These are phyloP conservation scores for Colletotrichum lentis DNA, from an alignment of 2,329 filamentous ascomycete species.

Conservation along the genomic window DNA sequence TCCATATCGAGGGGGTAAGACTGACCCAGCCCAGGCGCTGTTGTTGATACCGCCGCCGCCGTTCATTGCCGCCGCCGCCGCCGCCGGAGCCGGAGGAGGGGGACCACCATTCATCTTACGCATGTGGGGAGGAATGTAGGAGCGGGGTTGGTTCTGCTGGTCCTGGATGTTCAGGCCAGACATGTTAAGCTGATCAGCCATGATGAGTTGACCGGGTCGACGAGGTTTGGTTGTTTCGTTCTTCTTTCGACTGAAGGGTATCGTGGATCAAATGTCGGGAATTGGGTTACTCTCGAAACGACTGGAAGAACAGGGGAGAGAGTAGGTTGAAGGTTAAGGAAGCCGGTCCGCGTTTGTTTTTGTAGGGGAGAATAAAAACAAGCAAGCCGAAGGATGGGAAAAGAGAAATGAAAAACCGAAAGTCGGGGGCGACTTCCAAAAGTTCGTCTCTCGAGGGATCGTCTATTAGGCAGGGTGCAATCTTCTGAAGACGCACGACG, in stretches of 20 bases:
- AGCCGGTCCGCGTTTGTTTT: conserved; percentile 35
- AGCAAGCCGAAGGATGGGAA: conserved; percentile 37
- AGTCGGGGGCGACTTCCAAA: conserved; percentile 42
- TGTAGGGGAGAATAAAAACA: conserved; percentile 30
- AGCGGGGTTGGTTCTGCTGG: conserved; percentile 61
- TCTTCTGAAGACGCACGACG: conserved; percentile 37
- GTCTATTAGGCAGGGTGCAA: conserved; percentile 43
- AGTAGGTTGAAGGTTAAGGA: conserved; percentile 38
- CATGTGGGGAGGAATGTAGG: conserved; percentile 88
- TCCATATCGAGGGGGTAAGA: conserved; percentile 32
- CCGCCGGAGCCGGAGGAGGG: conserved; percentile 39
- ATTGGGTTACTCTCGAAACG: conserved; percentile 44
- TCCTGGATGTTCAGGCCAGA: conserved; percentile 71
- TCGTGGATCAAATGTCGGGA: conserved; percentile 23
- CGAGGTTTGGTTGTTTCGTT: conserved; percentile 14
- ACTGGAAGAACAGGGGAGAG: conserved; percentile 34
- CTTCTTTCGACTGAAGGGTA: conserved; percentile 28
- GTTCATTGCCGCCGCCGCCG: conserved; percentile 48
- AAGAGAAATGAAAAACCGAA: conserved; percentile 42
- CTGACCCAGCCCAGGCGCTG: conserved; percentile 65
- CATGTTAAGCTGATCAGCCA: conserved; percentile 89
- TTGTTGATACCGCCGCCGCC: conserved; percentile 55
- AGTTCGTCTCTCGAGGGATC: conserved; percentile 44
- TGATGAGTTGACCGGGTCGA: conserved; percentile 49
- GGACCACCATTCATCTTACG: conserved; percentile 61